A percentile compares a stretch with the other conserved stretches of the same genome.
These are phyloP conservation scores for Globisporangium heterothallicum DNA, from an alignment of 352 stramenopile genomes.

Conservation along the genomic window DNA sequence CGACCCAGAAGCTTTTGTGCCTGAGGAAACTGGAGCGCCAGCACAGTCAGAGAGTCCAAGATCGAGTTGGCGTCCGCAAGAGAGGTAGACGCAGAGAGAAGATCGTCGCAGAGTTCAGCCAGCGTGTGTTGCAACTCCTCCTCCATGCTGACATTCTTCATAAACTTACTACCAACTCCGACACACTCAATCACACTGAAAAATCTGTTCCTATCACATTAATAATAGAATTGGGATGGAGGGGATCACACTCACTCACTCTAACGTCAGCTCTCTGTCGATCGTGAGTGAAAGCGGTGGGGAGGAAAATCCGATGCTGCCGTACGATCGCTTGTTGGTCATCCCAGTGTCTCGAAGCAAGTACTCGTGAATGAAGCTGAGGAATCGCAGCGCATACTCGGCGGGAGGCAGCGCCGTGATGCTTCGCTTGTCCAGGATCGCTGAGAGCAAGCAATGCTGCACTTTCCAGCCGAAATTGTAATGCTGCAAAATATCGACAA, in stretches of 20 bases:
- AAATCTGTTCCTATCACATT: background rate
- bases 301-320: constrained; percentile 48
- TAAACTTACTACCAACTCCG: background rate
- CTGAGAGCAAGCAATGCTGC: constrained; percentile 69
- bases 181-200: background rate
- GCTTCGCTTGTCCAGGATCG: constrained; percentile 62
- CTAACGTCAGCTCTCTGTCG: constrained; percentile 2
- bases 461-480: constrained; percentile 85
- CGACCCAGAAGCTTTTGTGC: constrained; percentile 23
- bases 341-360: constrained; percentile 58
- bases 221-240: background rate
- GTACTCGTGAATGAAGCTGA: constrained; percentile 84
- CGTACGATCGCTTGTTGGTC: constrained; percentile 61
- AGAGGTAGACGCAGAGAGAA: constrained; percentile 15
- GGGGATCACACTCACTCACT: background rate
- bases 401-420: constrained; percentile 78
- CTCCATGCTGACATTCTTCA: constrained; percentile 13
- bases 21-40: constrained; percentile 23
- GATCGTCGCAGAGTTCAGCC: constrained; percentile 26
- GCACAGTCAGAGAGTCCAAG: constrained; percentile 26
- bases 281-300: constrained; percentile 9
- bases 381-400: constrained; percentile 81
- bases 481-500: constrained; percentile 82
- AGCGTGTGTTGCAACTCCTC: constrained; percentile 27
- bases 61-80: constrained; percentile 19